phyloP scores from a whole-genome alignment of 1,284 basidiomycete species.

The Ustilago xerochloae region DNA sequence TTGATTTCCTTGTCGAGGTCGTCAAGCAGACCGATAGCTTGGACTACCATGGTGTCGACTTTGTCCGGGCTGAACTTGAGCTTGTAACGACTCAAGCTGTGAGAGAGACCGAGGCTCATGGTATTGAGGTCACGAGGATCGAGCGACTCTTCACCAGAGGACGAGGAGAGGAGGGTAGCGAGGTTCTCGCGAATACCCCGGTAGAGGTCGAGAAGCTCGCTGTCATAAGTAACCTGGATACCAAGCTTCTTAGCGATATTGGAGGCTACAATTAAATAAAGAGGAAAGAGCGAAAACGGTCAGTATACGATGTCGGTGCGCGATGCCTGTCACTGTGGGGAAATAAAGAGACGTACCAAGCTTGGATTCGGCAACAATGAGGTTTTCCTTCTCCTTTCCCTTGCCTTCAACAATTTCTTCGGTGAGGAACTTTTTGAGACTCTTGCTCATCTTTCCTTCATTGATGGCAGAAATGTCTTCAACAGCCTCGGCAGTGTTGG shows the following conservation, averaged over 20 bases:
- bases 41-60: conserved; percentile 99
- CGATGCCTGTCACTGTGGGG: neutral
- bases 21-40: conserved; percentile 97
- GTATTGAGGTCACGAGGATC: conserved; percentile 89
- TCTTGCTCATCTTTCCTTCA: conserved; percentile 90
- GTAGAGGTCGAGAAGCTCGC: conserved; percentile 83
- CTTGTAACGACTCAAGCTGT: conserved; percentile 97
- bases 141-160: conserved; percentile 64
- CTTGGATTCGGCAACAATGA: conserved; percentile 89
- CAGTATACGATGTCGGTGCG: neutral
- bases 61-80: conserved; percentile 99
- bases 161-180: conserved; percentile 76
- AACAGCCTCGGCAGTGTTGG: conserved; percentile 96
- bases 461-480: conserved; percentile 94
- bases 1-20: conserved; percentile 99
- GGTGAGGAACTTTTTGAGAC: conserved; percentile 90
- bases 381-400: conserved; percentile 78
- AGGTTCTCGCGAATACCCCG: conserved; percentile 94
- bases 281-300: neutral
- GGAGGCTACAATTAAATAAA: conserved; percentile 29
- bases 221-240: conserved; percentile 83
- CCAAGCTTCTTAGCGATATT: conserved; percentile 93
- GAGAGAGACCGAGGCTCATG: conserved; percentile 96
- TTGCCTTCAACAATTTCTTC: conserved; percentile 90
- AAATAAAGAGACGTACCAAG: conserved; percentile 75